Evolutionary conservation across 225 moss, liverwort and hornwort genomes (phyloP).

Genomic region (Ulota crispa): DNA sequence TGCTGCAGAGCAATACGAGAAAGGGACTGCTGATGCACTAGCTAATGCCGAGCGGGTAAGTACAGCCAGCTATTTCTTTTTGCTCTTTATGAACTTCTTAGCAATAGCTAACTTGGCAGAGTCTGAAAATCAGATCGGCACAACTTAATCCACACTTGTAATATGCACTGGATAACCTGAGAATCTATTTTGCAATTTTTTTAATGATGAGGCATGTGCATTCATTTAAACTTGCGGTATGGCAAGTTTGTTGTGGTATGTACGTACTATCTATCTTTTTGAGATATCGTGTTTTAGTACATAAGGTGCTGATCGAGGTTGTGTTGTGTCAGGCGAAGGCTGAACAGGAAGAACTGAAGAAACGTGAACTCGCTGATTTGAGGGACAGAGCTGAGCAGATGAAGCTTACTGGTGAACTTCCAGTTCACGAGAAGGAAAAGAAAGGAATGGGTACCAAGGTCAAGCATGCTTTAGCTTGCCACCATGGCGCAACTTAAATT

Average conservation of each 20-base stretch:
- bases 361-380: slow-evolving; percentile 51
- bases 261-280: background rate
- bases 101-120: background rate
- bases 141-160: background rate
- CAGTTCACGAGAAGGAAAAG: slow-evolving; percentile 50
- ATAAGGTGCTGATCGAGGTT: background rate
- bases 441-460: slow-evolving; percentile 49
- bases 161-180: no score
- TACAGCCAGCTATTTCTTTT: background rate
- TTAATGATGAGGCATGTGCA: background rate
- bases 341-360: slow-evolving; percentile 47
- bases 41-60: slow-evolving; percentile 49
- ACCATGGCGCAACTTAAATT: slow-evolving; percentile 24
- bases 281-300: background rate
- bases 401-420: slow-evolving; percentile 46
- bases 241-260: background rate
- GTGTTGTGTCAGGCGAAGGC: slow-evolving; percentile 39
- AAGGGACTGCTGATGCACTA: slow-evolving; percentile 43
- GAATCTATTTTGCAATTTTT: background rate
- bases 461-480: slow-evolving; percentile 38
- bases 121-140: background rate
- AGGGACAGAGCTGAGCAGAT: slow-evolving; percentile 60
- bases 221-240: background rate
- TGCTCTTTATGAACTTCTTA: background rate
- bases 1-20: slow-evolving; percentile 54